A percentile compares a stretch with the other conserved stretches of the same genome.
Conservation (phyloP, 2,329 filamentous ascomycete species). For the Boeremia exigua region DNA sequence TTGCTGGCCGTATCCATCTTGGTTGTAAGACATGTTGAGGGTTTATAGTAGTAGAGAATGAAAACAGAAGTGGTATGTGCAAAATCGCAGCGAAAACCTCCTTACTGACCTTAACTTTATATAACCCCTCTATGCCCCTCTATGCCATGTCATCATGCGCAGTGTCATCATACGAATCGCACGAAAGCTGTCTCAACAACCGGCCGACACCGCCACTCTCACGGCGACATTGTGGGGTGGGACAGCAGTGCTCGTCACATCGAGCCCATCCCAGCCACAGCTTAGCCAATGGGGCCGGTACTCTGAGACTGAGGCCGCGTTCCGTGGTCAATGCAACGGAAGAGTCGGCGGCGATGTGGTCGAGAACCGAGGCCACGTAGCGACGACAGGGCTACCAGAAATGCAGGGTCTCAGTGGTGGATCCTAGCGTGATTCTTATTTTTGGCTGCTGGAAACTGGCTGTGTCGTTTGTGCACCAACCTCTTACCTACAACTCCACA, state of each 20-base stretch:
- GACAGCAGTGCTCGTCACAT: slow-evolving; percentile 8
- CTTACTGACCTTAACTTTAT: slow-evolving; percentile 1
- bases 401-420: slow-evolving; percentile 16
- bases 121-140: slow-evolving; percentile 10
- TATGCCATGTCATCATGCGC: slow-evolving; percentile 8
- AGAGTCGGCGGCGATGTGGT: slow-evolving; percentile 12
- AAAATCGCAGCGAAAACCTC: not conserved
- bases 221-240: slow-evolving; percentile 16
- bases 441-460: slow-evolving; percentile 4
- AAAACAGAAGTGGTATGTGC: not conserved
- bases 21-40: slow-evolving; percentile 14
- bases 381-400: slow-evolving; percentile 2
- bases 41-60: not conserved
- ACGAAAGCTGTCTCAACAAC: slow-evolving; percentile 19
- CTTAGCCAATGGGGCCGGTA: slow-evolving; percentile 9
- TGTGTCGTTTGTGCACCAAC: slow-evolving; percentile 3
- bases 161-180: slow-evolving; percentile 11
- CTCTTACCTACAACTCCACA: not conserved
- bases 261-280: slow-evolving; percentile 18
- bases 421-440: slow-evolving; percentile 13
- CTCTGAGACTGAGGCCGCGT: slow-evolving; percentile 10
- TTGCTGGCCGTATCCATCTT: slow-evolving; percentile 6
- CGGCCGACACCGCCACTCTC: slow-evolving; percentile 18
- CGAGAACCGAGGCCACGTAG: slow-evolving; percentile 18
- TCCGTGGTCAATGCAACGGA: slow-evolving; percentile 14